A percentile compares a stretch with the other conserved stretches of the same genome.
These are phyloP conservation scores for Hypsizygus marmoreus DNA, from an alignment of 768 basidiomycete genomes.

Conservation along the genomic window DNA sequence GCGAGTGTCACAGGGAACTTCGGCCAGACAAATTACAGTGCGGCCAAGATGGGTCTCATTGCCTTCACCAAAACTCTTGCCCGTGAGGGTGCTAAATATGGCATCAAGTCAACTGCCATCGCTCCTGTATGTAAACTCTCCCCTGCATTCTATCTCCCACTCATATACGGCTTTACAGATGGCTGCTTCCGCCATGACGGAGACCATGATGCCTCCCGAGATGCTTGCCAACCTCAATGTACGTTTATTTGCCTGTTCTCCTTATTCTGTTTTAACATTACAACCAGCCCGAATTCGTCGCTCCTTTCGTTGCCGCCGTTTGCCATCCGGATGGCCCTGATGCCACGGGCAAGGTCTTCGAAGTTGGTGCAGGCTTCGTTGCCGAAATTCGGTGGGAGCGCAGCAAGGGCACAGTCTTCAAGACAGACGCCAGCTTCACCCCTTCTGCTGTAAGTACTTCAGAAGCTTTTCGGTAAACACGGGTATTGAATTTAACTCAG, in stretches of 20 bases:
- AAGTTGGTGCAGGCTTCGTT: constrained; percentile 90
- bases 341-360: constrained; percentile 82
- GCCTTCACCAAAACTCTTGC: constrained; percentile 93
- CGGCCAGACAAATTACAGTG: constrained; percentile 97
- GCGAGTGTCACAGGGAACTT: constrained; percentile 67
- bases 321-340: constrained; percentile 84
- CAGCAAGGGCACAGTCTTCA: constrained; percentile 85
- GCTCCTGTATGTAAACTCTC: constrained; percentile 66
- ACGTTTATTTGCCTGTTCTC: constrained; percentile 14
- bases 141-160: background rate
- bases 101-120: constrained; percentile 83
- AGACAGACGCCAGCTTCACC: constrained; percentile 86
- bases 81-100: constrained; percentile 88
- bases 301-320: constrained; percentile 88
- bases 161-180: constrained; percentile 46
- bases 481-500: constrained; percentile 31
- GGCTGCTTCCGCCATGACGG: constrained; percentile 97
- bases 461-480: background rate
- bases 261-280: constrained; percentile 8
- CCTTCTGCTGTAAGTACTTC: constrained; percentile 79
- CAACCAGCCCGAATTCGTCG: constrained; percentile 82
- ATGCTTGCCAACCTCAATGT: constrained; percentile 88
- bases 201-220: constrained; percentile 92
- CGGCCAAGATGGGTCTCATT: constrained; percentile 96
- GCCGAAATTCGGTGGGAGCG: constrained; percentile 95